Evolutionary conservation across 805 yeast species (phyloP).

Genomic region (Pichia insulana): DNA sequence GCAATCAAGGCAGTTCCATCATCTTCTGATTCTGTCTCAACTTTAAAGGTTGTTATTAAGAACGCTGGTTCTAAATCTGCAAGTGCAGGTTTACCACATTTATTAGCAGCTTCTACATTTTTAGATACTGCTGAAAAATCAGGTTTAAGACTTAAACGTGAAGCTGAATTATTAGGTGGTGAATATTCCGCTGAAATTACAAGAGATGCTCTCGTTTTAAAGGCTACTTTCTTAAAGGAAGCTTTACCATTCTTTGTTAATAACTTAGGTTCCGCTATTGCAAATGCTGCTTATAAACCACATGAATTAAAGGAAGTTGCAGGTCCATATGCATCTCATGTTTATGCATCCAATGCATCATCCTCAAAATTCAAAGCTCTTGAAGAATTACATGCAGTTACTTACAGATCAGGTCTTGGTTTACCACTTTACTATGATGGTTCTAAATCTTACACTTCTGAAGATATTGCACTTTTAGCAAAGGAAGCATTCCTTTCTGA

Average conservation of each 20-base stretch:
- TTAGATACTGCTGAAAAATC: constrained; percentile 76
- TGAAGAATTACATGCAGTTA: constrained; percentile 69
- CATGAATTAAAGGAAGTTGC: constrained; percentile 82
- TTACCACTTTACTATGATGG: constrained; percentile 72
- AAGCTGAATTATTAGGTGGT: constrained; percentile 91
- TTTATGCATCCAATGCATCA: constrained; percentile 42
- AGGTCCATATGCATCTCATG: constrained; percentile 65
- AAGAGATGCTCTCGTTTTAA: constrained; percentile 77
- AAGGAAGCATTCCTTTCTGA: constrained; percentile 57
- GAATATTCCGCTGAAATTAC: constrained; percentile 56
- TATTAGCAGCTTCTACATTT: constrained; percentile 76
- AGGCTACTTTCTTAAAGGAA: constrained; percentile 76
- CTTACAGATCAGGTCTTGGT: constrained; percentile 86
- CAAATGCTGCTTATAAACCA: constrained; percentile 66
- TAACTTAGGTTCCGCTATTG: constrained; percentile 65
- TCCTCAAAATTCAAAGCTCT: constrained; percentile 53
- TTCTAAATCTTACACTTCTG: constrained; percentile 43
- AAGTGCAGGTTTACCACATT: constrained; percentile 76
- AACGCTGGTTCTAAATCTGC: constrained; percentile 77
- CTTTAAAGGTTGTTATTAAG: constrained; percentile 66
- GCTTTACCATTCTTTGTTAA: constrained; percentile 88
- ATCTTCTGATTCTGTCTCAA: constrained; percentile 57
- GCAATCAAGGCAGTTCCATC: constrained; percentile 30
- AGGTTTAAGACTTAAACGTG: constrained; percentile 89
- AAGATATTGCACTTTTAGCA: constrained; percentile 62